A percentile compares a stretch with the other conserved stretches of the same genome.
Evolutionary conservation across 768 basidiomycete species (phyloP).

Genomic region (Cystobasidium onofrii): DNA sequence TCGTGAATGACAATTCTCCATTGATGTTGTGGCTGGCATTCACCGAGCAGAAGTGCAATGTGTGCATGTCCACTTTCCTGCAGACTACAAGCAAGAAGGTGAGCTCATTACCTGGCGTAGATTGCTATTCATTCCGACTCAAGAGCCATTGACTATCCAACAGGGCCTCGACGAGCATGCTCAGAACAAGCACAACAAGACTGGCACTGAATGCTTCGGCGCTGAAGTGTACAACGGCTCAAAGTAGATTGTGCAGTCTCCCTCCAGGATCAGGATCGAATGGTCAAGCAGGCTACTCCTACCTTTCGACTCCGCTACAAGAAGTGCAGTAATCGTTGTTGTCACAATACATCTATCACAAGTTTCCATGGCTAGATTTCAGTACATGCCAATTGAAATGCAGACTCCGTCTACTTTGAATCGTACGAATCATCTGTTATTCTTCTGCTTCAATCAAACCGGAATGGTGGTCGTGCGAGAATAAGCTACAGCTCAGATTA

Average conservation of each 20-base stretch:
- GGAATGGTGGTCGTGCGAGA: too few species aligned
- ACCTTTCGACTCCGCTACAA: too few species aligned
- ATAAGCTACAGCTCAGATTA: too few species aligned
- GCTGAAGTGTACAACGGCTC: slow-evolving; percentile 21
- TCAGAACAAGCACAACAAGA: slow-evolving; percentile 8
- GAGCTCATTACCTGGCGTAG: neutral
- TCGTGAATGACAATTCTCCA: neutral
- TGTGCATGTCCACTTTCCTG: slow-evolving; percentile 18
- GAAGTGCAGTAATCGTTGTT: too few species aligned
- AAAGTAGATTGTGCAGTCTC: neutral
- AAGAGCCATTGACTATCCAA: neutral
- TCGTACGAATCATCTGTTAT: too few species aligned
- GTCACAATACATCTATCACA: too few species aligned
- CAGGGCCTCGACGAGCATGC: slow-evolving; percentile 24
- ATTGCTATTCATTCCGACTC: neutral
- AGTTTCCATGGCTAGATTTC: too few species aligned
- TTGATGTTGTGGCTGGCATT: neutral
- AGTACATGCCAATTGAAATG: too few species aligned
- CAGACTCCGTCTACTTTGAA: too few species aligned
- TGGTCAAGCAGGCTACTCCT: too few species aligned
- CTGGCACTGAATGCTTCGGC: slow-evolving; percentile 16
- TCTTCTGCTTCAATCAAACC: too few species aligned
- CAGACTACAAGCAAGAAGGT: slow-evolving; percentile 26
- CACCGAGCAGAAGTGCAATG: slow-evolving; percentile 16
- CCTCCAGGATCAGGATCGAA: too few species aligned